Percentiles rank a stretch among this genome's conserved stretches.
phyloP scores from a whole-genome alignment of 1,284 basidiomycete species.

The Gymnopus androsaceus region DNA sequence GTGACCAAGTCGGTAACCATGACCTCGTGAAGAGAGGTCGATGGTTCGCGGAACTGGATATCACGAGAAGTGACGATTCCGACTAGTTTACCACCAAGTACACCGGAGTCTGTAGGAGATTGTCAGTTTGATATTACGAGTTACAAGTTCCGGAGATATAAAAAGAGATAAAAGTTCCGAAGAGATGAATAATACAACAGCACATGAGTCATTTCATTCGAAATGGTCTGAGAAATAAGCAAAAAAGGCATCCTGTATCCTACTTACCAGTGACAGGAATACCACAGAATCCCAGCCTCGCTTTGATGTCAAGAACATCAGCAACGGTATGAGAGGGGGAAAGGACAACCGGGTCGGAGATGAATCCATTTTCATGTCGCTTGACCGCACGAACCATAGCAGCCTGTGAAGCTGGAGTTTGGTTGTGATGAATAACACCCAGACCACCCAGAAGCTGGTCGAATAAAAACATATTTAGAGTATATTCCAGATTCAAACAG shows the following conservation, averaged over 20 bases:
- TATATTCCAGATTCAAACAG: constrained; percentile 21
- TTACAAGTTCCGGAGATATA: too few species aligned
- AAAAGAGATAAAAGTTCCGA: too few species aligned
- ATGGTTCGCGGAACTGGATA: constrained; percentile 86
- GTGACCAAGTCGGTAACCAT: constrained; percentile 91
- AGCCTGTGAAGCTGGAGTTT: constrained; percentile 85
- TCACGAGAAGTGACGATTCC: constrained; percentile 98
- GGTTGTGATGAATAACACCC: constrained; percentile 99
- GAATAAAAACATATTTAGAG: constrained; percentile 19
- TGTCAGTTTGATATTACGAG: constrained; percentile 29
- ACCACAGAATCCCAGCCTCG: constrained; percentile 91
- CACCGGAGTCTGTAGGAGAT: constrained; percentile 73
- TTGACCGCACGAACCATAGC: constrained; percentile 98
- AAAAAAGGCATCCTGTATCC: too few species aligned
- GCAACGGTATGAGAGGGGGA: constrained; percentile 80
- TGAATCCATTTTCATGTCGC: constrained; percentile 98
- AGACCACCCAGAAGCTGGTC: constrained; percentile 89
- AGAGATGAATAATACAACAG: too few species aligned
- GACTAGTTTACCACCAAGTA: constrained; percentile 86
- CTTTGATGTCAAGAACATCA: constrained; percentile 94
- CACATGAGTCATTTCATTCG: too few species aligned
- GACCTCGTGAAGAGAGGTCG: constrained; percentile 75
- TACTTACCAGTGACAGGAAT: constrained; percentile 92
- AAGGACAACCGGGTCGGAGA: constrained; percentile 90
- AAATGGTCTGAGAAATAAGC: too few species aligned